Evolutionary conservation across 208 protist species (phyloP).

Genomic region (Trypanosoma platydactyli): DNA sequence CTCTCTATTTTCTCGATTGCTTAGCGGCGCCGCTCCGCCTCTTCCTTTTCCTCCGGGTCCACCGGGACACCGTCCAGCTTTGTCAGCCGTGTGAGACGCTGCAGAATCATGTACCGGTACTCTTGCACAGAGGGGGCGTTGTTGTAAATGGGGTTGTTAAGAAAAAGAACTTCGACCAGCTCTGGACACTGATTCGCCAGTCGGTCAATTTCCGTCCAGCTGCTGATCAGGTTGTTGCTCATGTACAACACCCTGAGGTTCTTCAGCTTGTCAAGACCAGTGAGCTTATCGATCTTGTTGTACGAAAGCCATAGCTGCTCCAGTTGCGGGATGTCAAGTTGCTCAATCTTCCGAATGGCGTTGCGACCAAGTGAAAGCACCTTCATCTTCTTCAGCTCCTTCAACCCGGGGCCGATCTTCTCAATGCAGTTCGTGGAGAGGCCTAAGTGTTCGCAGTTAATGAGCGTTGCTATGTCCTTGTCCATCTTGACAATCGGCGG

Average conservation of each 20-base stretch:
- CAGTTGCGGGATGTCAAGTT: slow-evolving; percentile 93
- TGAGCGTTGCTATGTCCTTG: slow-evolving; percentile 84
- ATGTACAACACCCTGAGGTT: slow-evolving; percentile 92
- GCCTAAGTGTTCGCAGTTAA: slow-evolving; percentile 88
- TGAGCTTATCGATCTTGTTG: slow-evolving; percentile 95
- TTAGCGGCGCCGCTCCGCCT: slow-evolving; percentile 84
- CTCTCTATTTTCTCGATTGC: background rate
- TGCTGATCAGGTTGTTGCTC: slow-evolving; percentile 95
- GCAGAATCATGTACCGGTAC: slow-evolving; percentile 87
- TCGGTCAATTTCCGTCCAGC: slow-evolving; percentile 93
- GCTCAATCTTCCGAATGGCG: slow-evolving; percentile 94
- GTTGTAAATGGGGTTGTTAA: slow-evolving; percentile 93
- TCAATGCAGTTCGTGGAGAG: slow-evolving; percentile 95
- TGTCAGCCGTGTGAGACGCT: slow-evolving; percentile 84
- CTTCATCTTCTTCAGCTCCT: slow-evolving; percentile 91
- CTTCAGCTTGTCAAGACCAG: slow-evolving; percentile 92
- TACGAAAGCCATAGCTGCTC: slow-evolving; percentile 96
- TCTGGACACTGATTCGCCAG: slow-evolving; percentile 92
- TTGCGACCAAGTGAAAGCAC: slow-evolving; percentile 94
- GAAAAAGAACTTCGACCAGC: slow-evolving; percentile 90
- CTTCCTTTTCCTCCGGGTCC: slow-evolving; percentile 89
- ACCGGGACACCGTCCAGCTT: slow-evolving; percentile 88
- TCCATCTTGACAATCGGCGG: slow-evolving; percentile 95
- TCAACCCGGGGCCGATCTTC: slow-evolving; percentile 91
- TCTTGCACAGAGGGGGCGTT: slow-evolving; percentile 70